These are phyloP conservation scores for Aspergillus puulaauensis DNA, from an alignment of 2,329 filamentous ascomycete species.

Conservation along the genomic window DNA sequence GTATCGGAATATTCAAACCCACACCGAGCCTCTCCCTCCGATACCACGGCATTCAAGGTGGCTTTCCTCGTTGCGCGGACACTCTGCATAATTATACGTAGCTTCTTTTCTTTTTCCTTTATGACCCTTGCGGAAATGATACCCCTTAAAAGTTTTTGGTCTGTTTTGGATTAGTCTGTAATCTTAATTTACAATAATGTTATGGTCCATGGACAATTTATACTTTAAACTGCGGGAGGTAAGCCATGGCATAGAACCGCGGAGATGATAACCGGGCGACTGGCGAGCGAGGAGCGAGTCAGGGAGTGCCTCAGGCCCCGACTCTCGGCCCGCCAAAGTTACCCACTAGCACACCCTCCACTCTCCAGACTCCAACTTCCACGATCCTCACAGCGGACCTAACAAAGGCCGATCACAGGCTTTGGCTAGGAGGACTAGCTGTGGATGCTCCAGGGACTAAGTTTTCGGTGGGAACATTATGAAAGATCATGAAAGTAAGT, in stretches of 20 bases:
- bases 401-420: neutral
- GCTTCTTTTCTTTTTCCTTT: neutral
- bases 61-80: neutral
- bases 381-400: neutral
- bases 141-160: neutral
- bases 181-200: too few relatives aligned
- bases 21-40: constrained; percentile 3
- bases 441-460: neutral
- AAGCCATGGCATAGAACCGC: too few relatives aligned
- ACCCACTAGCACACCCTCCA: neutral
- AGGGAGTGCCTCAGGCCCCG: neutral
- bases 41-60: constrained; percentile 1
- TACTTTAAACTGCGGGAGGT: too few relatives aligned
- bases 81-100: neutral
- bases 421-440: neutral
- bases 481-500: neutral
- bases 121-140: neutral
- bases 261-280: too few relatives aligned
- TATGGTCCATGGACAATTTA: too few relatives aligned
- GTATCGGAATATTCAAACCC: constrained; percentile 1
- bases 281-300: neutral
- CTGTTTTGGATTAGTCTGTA: too few relatives aligned
- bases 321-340: neutral
- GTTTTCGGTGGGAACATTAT: too few relatives aligned
- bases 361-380: neutral